A percentile compares a stretch with the other conserved stretches of the same genome.
phyloP scores from a whole-genome alignment of 2,329 filamentous ascomycete species.

The Phialophora chinensis region DNA sequence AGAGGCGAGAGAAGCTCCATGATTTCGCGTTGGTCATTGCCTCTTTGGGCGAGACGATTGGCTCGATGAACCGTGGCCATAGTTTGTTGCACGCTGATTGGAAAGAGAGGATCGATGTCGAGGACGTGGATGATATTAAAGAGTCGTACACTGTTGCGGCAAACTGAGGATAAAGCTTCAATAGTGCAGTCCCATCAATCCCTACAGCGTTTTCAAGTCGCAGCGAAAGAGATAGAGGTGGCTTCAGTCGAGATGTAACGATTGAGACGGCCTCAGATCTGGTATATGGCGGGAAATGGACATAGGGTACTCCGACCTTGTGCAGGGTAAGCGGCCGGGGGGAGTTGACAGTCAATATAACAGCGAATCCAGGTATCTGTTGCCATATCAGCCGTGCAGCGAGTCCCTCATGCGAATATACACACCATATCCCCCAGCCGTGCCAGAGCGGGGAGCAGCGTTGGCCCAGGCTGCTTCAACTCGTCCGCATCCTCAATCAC shows the following conservation, averaged over 20 bases:
- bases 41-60: conserved; percentile 71
- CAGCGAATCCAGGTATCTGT: conserved; percentile 78
- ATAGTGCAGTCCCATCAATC: conserved; percentile 30
- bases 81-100: conserved; percentile 71
- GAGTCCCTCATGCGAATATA: conserved; percentile 20
- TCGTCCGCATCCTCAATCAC: conserved; percentile 87
- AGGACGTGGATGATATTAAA: conserved; percentile 77
- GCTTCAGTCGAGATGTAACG: conserved; percentile 58
- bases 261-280: conserved; percentile 81
- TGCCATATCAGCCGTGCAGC: conserved; percentile 9
- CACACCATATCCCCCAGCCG: conserved; percentile 69
- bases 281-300: conserved; percentile 84
- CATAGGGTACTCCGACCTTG: conserved; percentile 71
- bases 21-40: conserved; percentile 61
- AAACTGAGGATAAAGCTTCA: conserved; percentile 67
- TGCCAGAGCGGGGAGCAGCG: conserved; percentile 79
- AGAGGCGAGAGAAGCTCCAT: conserved; percentile 82
- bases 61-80: conserved; percentile 84
- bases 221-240: background rate
- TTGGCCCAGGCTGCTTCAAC: conserved; percentile 79
- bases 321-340: conserved; percentile 74
- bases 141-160: conserved; percentile 85
- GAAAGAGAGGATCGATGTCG: conserved; percentile 74
- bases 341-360: conserved; percentile 76
- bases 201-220: conserved; percentile 28